A percentile compares a stretch with the other conserved stretches of the same genome.
Conservation (phyloP, 192 early-diverging fungal genomes). For the Backusella morwellensis region DNA sequence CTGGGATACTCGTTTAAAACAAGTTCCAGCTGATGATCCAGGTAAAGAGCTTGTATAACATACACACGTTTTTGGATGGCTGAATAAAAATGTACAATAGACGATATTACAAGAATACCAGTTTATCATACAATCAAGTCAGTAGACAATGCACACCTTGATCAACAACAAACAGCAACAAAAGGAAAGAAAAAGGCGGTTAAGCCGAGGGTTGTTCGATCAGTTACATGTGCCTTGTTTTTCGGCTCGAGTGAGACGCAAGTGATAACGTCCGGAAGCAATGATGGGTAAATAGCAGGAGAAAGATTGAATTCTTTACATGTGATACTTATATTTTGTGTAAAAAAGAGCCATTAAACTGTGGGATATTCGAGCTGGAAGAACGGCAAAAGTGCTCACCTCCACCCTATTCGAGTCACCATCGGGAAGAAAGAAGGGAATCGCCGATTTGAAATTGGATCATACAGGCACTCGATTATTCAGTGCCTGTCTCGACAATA, state of each 20-base stretch:
- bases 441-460: slow-evolving; percentile 64
- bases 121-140: slow-evolving; percentile 40
- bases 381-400: slow-evolving; percentile 39
- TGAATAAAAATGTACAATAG: not conserved
- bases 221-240: slow-evolving; percentile 58
- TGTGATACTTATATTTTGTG: not conserved
- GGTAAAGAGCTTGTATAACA: not conserved
- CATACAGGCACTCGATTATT: slow-evolving; percentile 64
- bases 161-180: not conserved
- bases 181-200: not conserved
- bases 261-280: slow-evolving; percentile 59
- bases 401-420: slow-evolving; percentile 34
- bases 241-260: slow-evolving; percentile 41
- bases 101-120: not conserved
- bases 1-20: slow-evolving; percentile 32
- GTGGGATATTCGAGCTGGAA: slow-evolving; percentile 75
- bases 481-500: slow-evolving; percentile 69
- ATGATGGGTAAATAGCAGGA: slow-evolving; percentile 55
- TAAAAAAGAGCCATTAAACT: slow-evolving; percentile 61
- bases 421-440: slow-evolving; percentile 41
- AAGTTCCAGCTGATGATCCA: not conserved
- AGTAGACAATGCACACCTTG: slow-evolving; percentile 46
- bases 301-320: too few relatives aligned
- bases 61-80: not conserved
- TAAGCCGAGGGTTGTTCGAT: not conserved